These are phyloP conservation scores for Annulohypoxylon truncatum DNA, from an alignment of 2,329 filamentous ascomycete species.

Conservation along the genomic window DNA sequence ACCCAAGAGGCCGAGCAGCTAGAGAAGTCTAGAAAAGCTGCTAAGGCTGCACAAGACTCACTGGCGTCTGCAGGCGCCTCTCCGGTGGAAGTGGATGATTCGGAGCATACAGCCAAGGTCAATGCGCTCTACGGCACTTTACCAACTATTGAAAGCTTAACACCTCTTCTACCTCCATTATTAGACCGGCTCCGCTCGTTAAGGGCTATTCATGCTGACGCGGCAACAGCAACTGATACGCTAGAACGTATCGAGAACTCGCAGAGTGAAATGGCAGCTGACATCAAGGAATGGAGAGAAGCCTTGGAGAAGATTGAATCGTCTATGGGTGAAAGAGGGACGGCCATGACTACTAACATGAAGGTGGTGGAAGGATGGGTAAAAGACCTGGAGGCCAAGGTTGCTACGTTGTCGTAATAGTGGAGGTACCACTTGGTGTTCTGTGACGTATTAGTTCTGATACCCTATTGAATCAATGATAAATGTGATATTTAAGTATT, in stretches of 20 bases:
- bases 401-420: slow-evolving; percentile 67
- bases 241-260: slow-evolving; percentile 81
- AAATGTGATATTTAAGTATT: slow-evolving; percentile 2
- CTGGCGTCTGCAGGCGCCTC: slow-evolving; percentile 61
- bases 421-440: slow-evolving; percentile 21
- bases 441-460: slow-evolving; percentile 48
- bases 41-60: slow-evolving; percentile 71
- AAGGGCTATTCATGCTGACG: slow-evolving; percentile 85
- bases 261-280: slow-evolving; percentile 83
- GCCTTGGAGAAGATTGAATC: slow-evolving; percentile 82
- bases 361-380: slow-evolving; percentile 91
- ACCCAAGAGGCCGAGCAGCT: slow-evolving; percentile 78
- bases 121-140: slow-evolving; percentile 91
- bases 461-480: slow-evolving; percentile 49
- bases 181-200: slow-evolving; percentile 88
- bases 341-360: slow-evolving; percentile 80
- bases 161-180: slow-evolving; percentile 85
- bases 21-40: slow-evolving; percentile 71
- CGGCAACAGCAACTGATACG: slow-evolving; percentile 81
- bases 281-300: slow-evolving; percentile 87
- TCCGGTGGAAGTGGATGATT: slow-evolving; percentile 60
- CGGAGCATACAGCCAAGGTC: slow-evolving; percentile 85
- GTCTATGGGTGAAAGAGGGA: slow-evolving; percentile 76
- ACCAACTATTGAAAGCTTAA: slow-evolving; percentile 86
- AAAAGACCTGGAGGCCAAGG: slow-evolving; percentile 82